These are phyloP conservation scores for Barnettozyma salicaria DNA, from an alignment of 805 yeast species.

Conservation along the genomic window DNA sequence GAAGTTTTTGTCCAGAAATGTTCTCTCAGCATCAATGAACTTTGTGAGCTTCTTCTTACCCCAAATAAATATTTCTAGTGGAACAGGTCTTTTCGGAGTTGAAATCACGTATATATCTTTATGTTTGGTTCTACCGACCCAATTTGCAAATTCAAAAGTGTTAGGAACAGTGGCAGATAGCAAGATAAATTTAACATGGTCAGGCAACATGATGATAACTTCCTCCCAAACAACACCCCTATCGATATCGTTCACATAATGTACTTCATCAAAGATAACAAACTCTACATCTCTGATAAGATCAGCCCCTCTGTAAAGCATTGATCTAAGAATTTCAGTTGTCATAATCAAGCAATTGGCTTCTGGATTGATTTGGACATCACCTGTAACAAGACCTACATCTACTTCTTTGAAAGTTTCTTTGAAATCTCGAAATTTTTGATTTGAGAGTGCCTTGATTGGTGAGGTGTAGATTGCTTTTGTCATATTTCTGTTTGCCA, in stretches of 20 bases:
- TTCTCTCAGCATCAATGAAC: conserved; percentile 67
- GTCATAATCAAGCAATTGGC: conserved; percentile 97
- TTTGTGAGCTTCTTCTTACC: conserved; percentile 70
- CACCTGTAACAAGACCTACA: conserved; percentile 95
- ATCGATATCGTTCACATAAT: conserved; percentile 92
- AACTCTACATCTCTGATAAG: conserved; percentile 94
- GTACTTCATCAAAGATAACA: conserved; percentile 97
- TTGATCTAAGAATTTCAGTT: conserved; percentile 89
- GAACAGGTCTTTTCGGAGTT: conserved; percentile 95
- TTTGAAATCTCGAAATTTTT: conserved; percentile 82
- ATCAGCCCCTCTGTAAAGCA: conserved; percentile 96
- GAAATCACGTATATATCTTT: conserved; percentile 95
- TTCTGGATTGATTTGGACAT: conserved; percentile 94
- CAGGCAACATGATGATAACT: conserved; percentile 95
- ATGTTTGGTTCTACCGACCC: conserved; percentile 97
- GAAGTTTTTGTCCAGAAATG: conserved; percentile 61
- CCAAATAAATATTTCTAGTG: conserved; percentile 81
- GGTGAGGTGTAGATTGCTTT: conserved; percentile 96
- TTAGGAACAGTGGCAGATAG: conserved; percentile 98
- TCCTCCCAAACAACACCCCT: conserved; percentile 99
- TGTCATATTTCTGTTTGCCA: conserved; percentile 95
- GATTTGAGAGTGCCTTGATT: conserved; percentile 84
- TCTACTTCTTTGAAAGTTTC: conserved; percentile 75
- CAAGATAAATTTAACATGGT: conserved; percentile 86
- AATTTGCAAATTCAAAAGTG: conserved; percentile 93